Conservation (phyloP, 2,329 filamentous ascomycete genomes). For the Macroventuria anomochaeta region DNA sequence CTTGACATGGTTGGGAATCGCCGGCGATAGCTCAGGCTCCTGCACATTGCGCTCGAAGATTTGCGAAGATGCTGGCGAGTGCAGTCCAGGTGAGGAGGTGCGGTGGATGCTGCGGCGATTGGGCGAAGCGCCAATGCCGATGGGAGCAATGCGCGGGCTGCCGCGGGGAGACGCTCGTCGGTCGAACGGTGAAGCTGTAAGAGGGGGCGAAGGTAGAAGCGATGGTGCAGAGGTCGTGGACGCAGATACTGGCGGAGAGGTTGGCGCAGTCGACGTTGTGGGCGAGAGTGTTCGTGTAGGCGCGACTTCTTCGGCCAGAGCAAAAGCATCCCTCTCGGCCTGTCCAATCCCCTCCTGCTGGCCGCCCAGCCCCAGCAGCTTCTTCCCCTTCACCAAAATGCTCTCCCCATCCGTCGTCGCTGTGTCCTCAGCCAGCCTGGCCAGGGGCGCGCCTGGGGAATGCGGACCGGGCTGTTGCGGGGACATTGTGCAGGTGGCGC, state of each 20-base stretch:
- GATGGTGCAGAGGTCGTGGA: constrained; percentile 30
- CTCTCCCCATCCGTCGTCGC: constrained; percentile 30
- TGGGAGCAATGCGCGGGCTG: constrained; percentile 46
- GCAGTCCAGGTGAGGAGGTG: constrained; percentile 76
- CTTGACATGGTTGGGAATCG: constrained; percentile 91
- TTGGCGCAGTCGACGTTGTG: constrained; percentile 11
- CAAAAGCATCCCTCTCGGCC: constrained; percentile 19
- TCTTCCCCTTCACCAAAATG: constrained; percentile 45
- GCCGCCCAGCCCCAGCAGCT: constrained; percentile 46
- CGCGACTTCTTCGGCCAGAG: constrained; percentile 15
- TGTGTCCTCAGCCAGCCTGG: constrained; percentile 4
- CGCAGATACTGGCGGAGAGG: constrained; percentile 17
- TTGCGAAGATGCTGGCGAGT: constrained; percentile 75
- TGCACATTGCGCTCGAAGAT: constrained; percentile 98
- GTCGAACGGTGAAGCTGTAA: constrained; percentile 36
- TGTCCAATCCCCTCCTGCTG: constrained; percentile 39
- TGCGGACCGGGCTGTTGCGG: constrained; percentile 9
- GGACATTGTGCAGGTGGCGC: constrained; percentile 6
- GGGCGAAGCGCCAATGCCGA: constrained; percentile 62
- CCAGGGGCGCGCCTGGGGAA: constrained; percentile 8
- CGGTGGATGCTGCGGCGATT: constrained; percentile 62
- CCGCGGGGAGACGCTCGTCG: constrained; percentile 44
- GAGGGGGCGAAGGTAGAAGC: constrained; percentile 42
- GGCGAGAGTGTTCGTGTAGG: constrained; percentile 18
- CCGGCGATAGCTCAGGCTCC: constrained; percentile 72